A percentile compares a stretch with the other conserved stretches of the same genome.
phyloP scores from a whole-genome alignment of 768 basidiomycete species.

The Tylopilus plumbeoviolaceoides region DNA sequence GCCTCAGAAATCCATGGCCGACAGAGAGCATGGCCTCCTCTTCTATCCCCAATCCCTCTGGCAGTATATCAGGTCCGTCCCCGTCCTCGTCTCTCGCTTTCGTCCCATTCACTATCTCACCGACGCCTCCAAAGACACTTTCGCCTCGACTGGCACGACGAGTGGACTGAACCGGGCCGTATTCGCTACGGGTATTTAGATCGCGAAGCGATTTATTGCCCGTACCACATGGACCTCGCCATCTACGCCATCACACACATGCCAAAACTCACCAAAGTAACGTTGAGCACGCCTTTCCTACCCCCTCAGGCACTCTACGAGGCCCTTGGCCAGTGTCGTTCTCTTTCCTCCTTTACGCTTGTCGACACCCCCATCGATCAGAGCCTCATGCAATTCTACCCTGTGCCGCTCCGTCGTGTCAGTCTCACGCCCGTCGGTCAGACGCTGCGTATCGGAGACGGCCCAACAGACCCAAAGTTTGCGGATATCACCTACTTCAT shows the following conservation, averaged over 20 bases:
- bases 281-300: conserved; percentile 30
- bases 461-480: conserved; percentile 30
- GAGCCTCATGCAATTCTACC: conserved; percentile 30
- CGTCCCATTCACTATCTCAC: not conserved
- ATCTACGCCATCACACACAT: conserved; percentile 25
- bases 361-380: conserved; percentile 35
- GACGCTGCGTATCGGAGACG: conserved; percentile 32
- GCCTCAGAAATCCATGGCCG: conserved; percentile 29
- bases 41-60: conserved; percentile 30
- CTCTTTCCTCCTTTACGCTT: conserved; percentile 25
- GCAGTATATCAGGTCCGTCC: conserved; percentile 28
- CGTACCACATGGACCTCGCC: conserved; percentile 25
- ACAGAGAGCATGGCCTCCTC: conserved; percentile 22
- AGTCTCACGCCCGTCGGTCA: conserved; percentile 33
- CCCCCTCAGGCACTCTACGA: conserved; percentile 29
- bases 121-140: conserved; percentile 22
- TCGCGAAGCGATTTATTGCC: conserved; percentile 31
- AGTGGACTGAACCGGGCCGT: conserved; percentile 35
- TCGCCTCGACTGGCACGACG: conserved; percentile 33
- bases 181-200: conserved; percentile 30
- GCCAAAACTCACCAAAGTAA: conserved; percentile 29
- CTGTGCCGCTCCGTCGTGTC: conserved; percentile 23
- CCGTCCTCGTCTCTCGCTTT: too few relatives aligned
- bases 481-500: conserved; percentile 32
- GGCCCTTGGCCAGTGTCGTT: conserved; percentile 25